Evolutionary conservation across 352 stramenopile species (phyloP).

Genomic region (Pseudoperonospora humuli): DNA sequence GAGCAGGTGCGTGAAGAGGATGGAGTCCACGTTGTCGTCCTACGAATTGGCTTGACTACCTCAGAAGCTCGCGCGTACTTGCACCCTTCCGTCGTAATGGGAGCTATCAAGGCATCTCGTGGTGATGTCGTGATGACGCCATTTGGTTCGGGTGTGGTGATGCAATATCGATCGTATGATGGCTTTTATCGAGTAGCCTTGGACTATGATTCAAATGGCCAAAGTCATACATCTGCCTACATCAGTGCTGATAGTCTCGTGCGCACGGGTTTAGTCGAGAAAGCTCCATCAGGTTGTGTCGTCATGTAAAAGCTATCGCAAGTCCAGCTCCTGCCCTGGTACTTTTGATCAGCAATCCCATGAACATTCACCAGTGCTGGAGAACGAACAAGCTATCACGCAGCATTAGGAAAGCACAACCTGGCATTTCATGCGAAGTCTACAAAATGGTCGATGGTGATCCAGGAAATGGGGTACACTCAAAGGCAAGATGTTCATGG

Average conservation of each 20-base stretch:
- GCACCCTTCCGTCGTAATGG: constrained; percentile 42
- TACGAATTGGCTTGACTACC: constrained; percentile 46
- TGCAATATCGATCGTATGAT: constrained; percentile 51
- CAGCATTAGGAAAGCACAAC: too few species aligned
- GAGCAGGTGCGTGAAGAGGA: constrained; percentile 49
- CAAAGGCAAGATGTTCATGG: too few species aligned
- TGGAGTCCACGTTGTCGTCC: constrained; percentile 59
- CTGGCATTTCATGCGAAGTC: too few species aligned
- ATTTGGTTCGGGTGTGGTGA: constrained; percentile 64
- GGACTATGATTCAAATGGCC: constrained; percentile 49
- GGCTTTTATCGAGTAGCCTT: constrained; percentile 64
- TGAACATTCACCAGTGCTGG: too few species aligned
- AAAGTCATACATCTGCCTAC: constrained; percentile 52
- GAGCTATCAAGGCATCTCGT: constrained; percentile 56
- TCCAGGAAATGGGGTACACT: too few species aligned
- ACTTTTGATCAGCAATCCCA: too few species aligned
- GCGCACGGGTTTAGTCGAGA: constrained; percentile 47
- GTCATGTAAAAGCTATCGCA: constrained; percentile 50
- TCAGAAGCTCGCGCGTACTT: constrained; percentile 53
- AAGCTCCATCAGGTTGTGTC: constrained; percentile 43
- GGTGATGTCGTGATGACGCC: constrained; percentile 75
- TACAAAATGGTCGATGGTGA: too few species aligned
- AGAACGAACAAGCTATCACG: too few species aligned
- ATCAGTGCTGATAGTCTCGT: constrained; percentile 51
- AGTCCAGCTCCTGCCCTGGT: too few species aligned